Evolutionary conservation across 192 early-diverging fungal genomes (phyloP), one percentile per base, ranked within the genome.

Genomic region (Podila epigama): DNA sequence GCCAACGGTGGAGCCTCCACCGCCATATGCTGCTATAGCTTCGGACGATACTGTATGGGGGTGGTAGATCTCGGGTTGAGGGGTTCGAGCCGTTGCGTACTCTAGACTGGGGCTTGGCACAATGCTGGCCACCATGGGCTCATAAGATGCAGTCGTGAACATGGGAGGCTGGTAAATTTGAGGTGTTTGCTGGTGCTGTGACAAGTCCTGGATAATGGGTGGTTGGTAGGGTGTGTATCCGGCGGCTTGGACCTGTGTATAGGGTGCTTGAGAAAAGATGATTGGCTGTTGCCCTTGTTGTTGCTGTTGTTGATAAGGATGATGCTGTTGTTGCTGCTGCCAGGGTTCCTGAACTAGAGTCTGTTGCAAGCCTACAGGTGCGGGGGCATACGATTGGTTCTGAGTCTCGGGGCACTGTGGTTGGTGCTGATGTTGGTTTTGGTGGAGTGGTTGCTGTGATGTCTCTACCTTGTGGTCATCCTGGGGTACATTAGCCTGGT

Each of bases 181-280:
- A 25, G 44, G 44, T 22, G 44, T 48, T 33, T 54, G 31, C 37
- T 65, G 63, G 12, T 54, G 52, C 11, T 65, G 63, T 11, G n/a
- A 12, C 8, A 29, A 32, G 37, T 65, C 63, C 15, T 55, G 63
- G 10, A 65, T 22, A 42, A 65, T 41, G n/a, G 63, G 63, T 9
- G 63, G 63, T 20, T 65, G 63, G 28, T 65, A 65, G 8, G 53
- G 51, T 32, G 63, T 44, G 34, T 65, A 65, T 15, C n/a, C n/a
- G n/a, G 44, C 1, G 7, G 44, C 44, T 16, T 48, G 44, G 15
- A 35, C 32, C 22, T 25, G 51, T 2, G 61, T 11, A 22, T 63
- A 63, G 16, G 62, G 35, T 27, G 62, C 25, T 28, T 51, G 51
- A 35, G 62, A 50, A 51, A 9, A 64, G 20, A 54, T 25, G 36